Conservation (phyloP, 2,329 filamentous ascomycete genomes). For the Berkeleyomyces rouxiae region DNA sequence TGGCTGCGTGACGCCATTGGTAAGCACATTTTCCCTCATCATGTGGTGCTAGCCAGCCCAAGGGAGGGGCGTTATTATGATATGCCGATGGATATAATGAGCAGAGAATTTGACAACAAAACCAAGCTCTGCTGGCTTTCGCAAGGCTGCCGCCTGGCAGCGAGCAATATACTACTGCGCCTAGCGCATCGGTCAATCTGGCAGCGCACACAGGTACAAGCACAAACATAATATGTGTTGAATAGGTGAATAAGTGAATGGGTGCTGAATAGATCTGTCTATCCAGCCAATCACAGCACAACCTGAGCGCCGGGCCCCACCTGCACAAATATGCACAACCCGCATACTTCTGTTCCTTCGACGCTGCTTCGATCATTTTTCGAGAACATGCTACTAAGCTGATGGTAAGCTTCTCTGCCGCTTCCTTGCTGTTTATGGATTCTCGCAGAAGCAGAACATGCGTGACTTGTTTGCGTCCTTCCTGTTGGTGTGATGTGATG, state of each 20-base stretch:
- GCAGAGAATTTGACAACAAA: no score
- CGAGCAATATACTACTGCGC: neutral
- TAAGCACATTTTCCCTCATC: neutral
- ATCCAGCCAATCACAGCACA: neutral
- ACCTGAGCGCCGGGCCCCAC: neutral
- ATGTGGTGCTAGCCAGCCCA: neutral
- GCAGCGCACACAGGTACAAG: neutral
- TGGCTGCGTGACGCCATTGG: neutral
- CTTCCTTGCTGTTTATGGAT: neutral
- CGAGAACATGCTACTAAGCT: constrained; percentile 5
- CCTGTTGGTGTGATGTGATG: neutral
- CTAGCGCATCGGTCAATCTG: neutral
- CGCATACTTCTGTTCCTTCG: neutral
- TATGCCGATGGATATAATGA: no score
- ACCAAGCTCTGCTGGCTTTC: no score
- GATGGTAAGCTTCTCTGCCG: neutral
- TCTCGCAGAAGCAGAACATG: neutral
- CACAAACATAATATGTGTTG: no score
- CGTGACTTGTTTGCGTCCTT: neutral
- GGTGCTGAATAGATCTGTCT: neutral
- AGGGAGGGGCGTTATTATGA: neutral
- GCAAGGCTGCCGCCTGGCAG: neutral
- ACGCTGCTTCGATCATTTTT: constrained; percentile 4
- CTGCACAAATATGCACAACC: neutral
- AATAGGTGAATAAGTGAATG: no score